phyloP scores from a whole-genome alignment of 2,329 filamentous ascomycete genomes.

The Trichoderma polysporum region DNA sequence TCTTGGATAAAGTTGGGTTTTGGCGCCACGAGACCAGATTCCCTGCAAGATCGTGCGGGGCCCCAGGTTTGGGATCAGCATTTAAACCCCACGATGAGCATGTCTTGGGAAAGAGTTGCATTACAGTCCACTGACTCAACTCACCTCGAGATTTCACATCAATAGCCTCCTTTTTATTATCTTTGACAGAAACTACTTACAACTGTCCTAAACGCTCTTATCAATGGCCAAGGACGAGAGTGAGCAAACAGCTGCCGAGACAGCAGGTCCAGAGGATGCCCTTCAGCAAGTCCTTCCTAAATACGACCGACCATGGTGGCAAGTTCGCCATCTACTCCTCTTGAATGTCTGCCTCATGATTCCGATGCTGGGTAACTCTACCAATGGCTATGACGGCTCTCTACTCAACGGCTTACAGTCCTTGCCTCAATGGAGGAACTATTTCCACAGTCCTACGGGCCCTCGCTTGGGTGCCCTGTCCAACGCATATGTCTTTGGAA shows the following conservation, averaged over 20 bases:
- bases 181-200: not conserved
- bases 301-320: not conserved
- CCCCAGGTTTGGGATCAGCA: conserved; percentile 2
- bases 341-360: not conserved
- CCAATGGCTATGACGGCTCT: conserved; percentile 47
- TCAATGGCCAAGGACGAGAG: not conserved
- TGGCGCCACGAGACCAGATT: not conserved
- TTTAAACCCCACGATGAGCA: not conserved
- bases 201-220: not conserved
- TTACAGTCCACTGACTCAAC: not conserved
- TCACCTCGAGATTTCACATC: not conserved
- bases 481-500: not conserved
- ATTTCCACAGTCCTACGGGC: conserved; percentile 37
- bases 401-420: conserved; percentile 52
- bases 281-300: not conserved
- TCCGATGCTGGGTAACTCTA: not conserved
- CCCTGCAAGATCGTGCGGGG: not conserved
- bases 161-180: not conserved
- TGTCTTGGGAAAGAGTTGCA: not conserved
- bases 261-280: not conserved
- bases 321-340: not conserved
- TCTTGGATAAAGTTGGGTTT: not conserved
- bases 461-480: conserved; percentile 28
- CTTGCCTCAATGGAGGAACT: conserved; percentile 42
- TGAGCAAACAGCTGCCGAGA: not conserved